A percentile compares a stretch with the other conserved stretches of the same genome.
These are phyloP conservation scores for Tetrahymena elliotti DNA, from an alignment of 73 alveolate genomes.

Conservation along the genomic window DNA sequence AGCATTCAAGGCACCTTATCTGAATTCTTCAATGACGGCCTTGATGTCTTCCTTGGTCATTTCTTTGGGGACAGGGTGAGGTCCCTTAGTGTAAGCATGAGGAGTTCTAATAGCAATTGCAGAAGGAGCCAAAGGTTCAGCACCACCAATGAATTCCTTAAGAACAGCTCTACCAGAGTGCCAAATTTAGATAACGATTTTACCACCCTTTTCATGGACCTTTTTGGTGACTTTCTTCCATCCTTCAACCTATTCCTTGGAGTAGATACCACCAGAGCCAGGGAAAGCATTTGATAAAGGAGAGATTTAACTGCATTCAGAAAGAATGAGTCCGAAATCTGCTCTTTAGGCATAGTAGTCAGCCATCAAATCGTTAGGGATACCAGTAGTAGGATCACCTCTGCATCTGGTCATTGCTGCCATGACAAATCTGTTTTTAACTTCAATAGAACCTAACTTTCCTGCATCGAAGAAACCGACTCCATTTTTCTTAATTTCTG, in stretches of 20 bases:
- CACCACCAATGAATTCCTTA: constrained; percentile 16
- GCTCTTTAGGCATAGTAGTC: constrained; percentile 55
- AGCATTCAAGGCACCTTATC: constrained; percentile 58
- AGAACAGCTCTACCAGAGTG: constrained; percentile 48
- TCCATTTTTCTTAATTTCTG: not conserved
- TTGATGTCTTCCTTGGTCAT: constrained; percentile 57
- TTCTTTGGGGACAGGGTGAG: constrained; percentile 19
- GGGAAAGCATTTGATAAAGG: constrained; percentile 46
- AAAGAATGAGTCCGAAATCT: constrained; percentile 42
- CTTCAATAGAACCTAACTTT: constrained; percentile 33
- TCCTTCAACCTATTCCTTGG: constrained; percentile 28
- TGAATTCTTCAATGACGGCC: constrained; percentile 50
- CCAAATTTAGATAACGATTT: constrained; percentile 25
- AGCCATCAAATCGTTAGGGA: constrained; percentile 48
- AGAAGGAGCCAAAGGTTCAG: constrained; percentile 29
- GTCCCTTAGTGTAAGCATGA: not conserved
- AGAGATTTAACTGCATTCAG: constrained; percentile 47
- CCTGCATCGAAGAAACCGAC: constrained; percentile 1
- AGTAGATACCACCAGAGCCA: constrained; percentile 30
- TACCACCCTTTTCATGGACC: constrained; percentile 39
- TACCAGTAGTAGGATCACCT: constrained; percentile 31
- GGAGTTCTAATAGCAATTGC: constrained; percentile 25
- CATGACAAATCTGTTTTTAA: constrained; percentile 36
- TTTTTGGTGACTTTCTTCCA: constrained; percentile 39
- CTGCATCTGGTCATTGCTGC: constrained; percentile 49